These are phyloP conservation scores for Chlorella sp. DNA, from an alignment of 139 green algal species.

Conservation along the genomic window DNA sequence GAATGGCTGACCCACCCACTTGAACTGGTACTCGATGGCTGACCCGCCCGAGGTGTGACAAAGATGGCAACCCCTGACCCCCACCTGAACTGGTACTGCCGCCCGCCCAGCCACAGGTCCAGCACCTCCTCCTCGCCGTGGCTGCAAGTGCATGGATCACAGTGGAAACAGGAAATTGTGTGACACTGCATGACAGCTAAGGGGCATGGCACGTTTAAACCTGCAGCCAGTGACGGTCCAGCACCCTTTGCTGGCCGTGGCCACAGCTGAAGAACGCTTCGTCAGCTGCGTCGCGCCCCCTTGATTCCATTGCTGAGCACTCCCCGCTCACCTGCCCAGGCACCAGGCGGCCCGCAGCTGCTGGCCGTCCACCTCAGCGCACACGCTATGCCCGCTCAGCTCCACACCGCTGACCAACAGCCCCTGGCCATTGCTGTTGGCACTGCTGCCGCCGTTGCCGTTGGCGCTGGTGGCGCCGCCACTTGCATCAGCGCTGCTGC, in stretches of 20 bases:
- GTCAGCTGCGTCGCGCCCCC: too few relatives aligned
- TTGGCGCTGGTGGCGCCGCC: not conserved
- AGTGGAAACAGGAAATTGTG: not conserved
- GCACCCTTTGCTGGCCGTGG: not conserved
- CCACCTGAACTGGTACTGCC: constrained; percentile 65
- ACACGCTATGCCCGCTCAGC: constrained; percentile 15
- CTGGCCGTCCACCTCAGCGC: constrained; percentile 45
- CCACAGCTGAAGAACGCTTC: not conserved
- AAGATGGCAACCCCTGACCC: too few relatives aligned
- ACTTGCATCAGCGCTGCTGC: not conserved
- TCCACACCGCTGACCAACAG: constrained; percentile 6
- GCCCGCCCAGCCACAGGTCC: constrained; percentile 66
- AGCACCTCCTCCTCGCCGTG: constrained; percentile 63
- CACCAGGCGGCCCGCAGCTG: constrained; percentile 29
- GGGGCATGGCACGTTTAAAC: too few relatives aligned
- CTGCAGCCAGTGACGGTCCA: too few relatives aligned
- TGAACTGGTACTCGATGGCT: too few relatives aligned
- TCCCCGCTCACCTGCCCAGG: constrained; percentile 41
- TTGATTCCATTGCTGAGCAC: too few relatives aligned
- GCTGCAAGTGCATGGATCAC: not conserved
- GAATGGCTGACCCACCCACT: too few relatives aligned
- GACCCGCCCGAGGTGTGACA: too few relatives aligned
- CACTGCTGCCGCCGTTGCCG: not conserved
- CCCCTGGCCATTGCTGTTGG: too few relatives aligned
- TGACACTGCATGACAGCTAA: too few relatives aligned